A percentile compares a stretch with the other conserved stretches of the same genome.
Conservation (phyloP, 2,329 filamentous ascomycete species). For the Beauveria pseudobassiana region DNA sequence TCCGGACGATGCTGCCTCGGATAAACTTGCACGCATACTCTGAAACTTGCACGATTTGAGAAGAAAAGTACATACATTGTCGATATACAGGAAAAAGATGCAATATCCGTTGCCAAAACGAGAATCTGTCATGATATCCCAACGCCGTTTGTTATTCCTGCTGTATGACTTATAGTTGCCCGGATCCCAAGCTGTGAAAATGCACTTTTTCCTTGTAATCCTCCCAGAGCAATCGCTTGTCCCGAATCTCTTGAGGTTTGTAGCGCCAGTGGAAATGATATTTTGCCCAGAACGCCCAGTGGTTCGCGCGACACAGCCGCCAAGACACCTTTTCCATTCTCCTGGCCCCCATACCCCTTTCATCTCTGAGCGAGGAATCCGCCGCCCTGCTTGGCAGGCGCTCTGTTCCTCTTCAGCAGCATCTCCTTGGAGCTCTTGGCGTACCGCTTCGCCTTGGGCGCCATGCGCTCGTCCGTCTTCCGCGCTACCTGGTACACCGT, state of each 20-base stretch:
- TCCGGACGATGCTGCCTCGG: background rate
- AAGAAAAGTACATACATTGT: background rate
- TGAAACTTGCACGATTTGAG: background rate
- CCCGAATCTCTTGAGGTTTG: too few species aligned
- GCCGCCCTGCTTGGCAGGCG: conserved; percentile 23
- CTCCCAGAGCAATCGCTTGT: too few species aligned
- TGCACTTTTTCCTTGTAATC: background rate
- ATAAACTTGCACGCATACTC: background rate
- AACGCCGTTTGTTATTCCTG: background rate
- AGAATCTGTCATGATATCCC: background rate
- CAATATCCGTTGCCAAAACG: background rate
- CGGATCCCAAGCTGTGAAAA: background rate
- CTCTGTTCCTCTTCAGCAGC: conserved; percentile 38
- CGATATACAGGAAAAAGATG: background rate
- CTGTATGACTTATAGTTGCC: background rate
- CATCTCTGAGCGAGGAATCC: conserved; percentile 35
- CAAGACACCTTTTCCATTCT: too few species aligned
- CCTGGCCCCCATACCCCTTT: background rate
- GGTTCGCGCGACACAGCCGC: too few species aligned
- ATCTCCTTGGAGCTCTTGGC: conserved; percentile 34
- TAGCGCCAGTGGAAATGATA: too few species aligned
- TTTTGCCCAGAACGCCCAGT: too few species aligned
- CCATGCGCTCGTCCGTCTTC: conserved; percentile 37
- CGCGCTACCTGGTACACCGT: conserved; percentile 46
- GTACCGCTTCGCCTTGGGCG: conserved; percentile 39